Conservation (phyloP, 2,329 filamentous ascomycete genomes). For the Rhinocladiella similis region DNA sequence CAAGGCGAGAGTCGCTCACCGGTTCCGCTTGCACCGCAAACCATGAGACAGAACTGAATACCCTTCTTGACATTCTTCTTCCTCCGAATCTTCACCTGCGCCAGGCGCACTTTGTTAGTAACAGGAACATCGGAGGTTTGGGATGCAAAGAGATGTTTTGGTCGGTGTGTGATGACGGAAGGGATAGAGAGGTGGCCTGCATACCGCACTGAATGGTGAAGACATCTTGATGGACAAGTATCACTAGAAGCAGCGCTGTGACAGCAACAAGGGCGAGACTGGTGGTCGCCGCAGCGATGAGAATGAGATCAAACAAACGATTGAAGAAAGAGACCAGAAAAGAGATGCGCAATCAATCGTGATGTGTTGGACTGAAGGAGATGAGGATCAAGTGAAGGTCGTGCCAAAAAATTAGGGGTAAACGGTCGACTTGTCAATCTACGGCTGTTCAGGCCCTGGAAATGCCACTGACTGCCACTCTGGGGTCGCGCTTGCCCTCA, state of each 20-base stretch:
- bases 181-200: constrained; percentile 2
- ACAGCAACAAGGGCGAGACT: background rate
- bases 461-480: constrained; percentile 4
- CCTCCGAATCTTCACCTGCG: constrained; percentile 90
- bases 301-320: constrained; percentile 6
- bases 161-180: background rate
- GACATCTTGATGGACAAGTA: constrained; percentile 22
- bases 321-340: constrained; percentile 4
- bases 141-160: too few relatives aligned
- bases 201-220: constrained; percentile 31
- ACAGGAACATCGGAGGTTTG: constrained; percentile 14
- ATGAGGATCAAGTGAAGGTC: background rate
- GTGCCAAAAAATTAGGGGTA: constrained; percentile 24
- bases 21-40: constrained; percentile 97
- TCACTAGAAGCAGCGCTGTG: background rate
- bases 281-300: constrained; percentile 5
- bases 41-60: constrained; percentile 99
- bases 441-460: background rate
- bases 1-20: constrained; percentile 55
- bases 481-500: constrained; percentile 25
- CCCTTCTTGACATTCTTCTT: constrained; percentile 99
- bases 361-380: background rate
- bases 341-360: background rate
- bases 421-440: constrained; percentile 2
- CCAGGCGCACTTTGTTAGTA: constrained; percentile 22